Conservation (phyloP, 2,329 filamentous ascomycete genomes). For the Paraphaeosphaeria minitans region DNA sequence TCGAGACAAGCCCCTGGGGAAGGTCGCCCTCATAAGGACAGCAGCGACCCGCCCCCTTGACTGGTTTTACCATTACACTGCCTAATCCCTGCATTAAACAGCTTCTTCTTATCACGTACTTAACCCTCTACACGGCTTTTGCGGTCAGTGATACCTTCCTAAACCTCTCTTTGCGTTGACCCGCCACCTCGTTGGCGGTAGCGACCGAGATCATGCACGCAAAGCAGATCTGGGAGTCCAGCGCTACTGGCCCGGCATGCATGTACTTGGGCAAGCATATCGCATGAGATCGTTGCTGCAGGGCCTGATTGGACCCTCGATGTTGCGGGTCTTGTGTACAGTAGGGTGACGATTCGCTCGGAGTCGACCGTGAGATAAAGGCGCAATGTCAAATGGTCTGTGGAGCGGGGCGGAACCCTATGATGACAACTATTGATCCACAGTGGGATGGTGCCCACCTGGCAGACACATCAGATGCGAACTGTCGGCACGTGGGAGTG, state of each 20-base stretch:
- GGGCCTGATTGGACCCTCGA: conserved; percentile 4
- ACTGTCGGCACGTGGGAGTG: conserved; percentile 3
- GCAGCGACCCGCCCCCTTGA: background rate
- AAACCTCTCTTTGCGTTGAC: background rate
- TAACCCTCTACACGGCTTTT: conserved; percentile 9
- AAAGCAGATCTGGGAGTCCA: conserved; percentile 1
- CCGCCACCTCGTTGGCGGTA: conserved; percentile 11
- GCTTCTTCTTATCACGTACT: background rate
- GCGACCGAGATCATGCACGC: background rate
- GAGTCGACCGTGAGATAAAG: background rate
- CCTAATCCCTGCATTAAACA: conserved; percentile 5
- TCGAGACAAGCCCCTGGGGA: background rate
- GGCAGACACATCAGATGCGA: background rate
- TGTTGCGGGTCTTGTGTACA: background rate
- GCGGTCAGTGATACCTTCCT: background rate
- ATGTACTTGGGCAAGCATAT: background rate
- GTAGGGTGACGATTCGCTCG: conserved; percentile 6
- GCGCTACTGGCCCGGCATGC: background rate
- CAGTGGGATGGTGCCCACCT: background rate
- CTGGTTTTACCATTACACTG: background rate
- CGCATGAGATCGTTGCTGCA: background rate
- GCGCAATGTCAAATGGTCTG: background rate
- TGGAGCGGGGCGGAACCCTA: background rate
- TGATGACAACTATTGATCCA: background rate
- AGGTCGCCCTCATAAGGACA: background rate